Conservation (phyloP, 2,329 filamentous ascomycete genomes). For the Podosphaera xanthii region DNA sequence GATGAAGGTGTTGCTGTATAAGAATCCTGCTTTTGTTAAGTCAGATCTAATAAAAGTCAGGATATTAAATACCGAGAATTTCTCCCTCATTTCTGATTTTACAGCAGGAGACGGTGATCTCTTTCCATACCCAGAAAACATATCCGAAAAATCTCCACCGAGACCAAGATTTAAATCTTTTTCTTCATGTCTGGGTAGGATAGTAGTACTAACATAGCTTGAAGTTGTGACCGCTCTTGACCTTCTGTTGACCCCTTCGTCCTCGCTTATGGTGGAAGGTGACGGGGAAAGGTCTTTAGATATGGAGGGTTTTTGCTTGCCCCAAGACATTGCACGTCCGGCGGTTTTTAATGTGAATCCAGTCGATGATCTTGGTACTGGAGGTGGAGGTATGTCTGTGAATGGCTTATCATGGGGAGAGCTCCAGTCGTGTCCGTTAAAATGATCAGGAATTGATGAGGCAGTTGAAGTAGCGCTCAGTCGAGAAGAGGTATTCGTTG, state of each 20-base stretch:
- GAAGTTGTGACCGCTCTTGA: constrained; percentile 14
- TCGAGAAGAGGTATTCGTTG: constrained; percentile 17
- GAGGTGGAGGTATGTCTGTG: constrained; percentile 13
- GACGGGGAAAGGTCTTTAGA: constrained; percentile 8
- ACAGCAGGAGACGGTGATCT: constrained; percentile 10
- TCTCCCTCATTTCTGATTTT: constrained; percentile 10
- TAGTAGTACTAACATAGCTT: constrained; percentile 17
- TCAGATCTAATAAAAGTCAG: not conserved
- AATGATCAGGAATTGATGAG: constrained; percentile 14
- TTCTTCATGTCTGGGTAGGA: constrained; percentile 14
- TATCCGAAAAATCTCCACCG: constrained; percentile 17
- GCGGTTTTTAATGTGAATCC: constrained; percentile 15
- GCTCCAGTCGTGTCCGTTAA: constrained; percentile 13
- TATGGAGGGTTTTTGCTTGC: constrained; percentile 12
- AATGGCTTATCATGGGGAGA: constrained; percentile 14
- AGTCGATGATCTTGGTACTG: constrained; percentile 12
- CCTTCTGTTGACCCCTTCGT: constrained; percentile 8
- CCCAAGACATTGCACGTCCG: constrained; percentile 16
- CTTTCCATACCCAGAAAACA: constrained; percentile 16
- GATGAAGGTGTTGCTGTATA: not conserved
- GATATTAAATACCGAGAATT: constrained; percentile 8
- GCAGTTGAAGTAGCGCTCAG: constrained; percentile 17
- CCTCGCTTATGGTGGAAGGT: constrained; percentile 6
- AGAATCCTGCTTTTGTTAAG: not conserved
- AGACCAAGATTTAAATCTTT: constrained; percentile 14